Evolutionary conservation across 2,329 filamentous ascomycete genomes (phyloP).

Genomic region (Chaetomium sp.): DNA sequence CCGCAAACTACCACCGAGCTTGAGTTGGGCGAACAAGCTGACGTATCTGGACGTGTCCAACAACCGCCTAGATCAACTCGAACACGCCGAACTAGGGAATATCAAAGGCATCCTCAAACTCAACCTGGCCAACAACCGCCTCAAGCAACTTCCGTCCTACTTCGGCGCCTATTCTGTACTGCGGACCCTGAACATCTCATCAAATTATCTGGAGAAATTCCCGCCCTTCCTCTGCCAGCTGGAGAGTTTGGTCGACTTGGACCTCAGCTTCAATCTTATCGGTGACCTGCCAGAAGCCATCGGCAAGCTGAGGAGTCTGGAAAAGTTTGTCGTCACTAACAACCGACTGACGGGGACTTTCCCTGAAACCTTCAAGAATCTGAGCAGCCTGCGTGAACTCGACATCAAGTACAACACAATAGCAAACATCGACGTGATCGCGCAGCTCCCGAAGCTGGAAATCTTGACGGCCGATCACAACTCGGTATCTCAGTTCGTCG

Average conservation of each 20-base stretch:
- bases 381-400: constrained; percentile 77
- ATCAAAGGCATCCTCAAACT: constrained; percentile 76
- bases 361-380: constrained; percentile 63
- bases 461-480: constrained; percentile 90
- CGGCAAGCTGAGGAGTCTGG: constrained; percentile 69
- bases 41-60: constrained; percentile 93
- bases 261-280: constrained; percentile 95
- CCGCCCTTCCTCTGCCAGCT: constrained; percentile 80
- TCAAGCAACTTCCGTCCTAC: constrained; percentile 71
- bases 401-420: constrained; percentile 93
- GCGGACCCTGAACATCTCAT: constrained; percentile 83
- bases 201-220: constrained; percentile 82
- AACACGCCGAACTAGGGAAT: constrained; percentile 73
- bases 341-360: constrained; percentile 76
- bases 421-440: constrained; percentile 79
- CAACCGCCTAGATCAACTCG: constrained; percentile 81
- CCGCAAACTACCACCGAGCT: constrained; percentile 73
- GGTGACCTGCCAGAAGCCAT: constrained; percentile 69
- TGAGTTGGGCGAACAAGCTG: constrained; percentile 72
- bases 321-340: constrained; percentile 91
- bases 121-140: constrained; percentile 87
- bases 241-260: constrained; percentile 79
- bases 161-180: constrained; percentile 76
- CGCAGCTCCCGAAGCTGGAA: constrained; percentile 77
- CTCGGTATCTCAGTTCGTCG: constrained; percentile 79